phyloP scores from a whole-genome alignment of 805 yeast genomes.

The Saturnispora silvae region DNA sequence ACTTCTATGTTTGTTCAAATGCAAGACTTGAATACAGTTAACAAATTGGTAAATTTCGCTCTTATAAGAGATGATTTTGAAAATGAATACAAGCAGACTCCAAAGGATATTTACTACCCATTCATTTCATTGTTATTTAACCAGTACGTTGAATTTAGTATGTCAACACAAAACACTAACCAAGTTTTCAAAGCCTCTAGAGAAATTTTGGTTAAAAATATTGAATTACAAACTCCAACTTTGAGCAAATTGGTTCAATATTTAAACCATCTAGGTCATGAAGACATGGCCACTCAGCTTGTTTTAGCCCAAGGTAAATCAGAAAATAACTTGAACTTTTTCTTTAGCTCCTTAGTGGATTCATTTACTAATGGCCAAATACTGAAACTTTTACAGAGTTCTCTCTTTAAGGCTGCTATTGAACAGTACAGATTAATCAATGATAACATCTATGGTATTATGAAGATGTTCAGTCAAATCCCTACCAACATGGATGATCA shows the following conservation, averaged over 20 bases:
- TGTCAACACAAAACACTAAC: conserved; percentile 18
- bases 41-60: conserved; percentile 24
- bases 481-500: conserved; percentile 4
- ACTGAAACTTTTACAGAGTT: conserved; percentile 14
- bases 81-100: conserved; percentile 8
- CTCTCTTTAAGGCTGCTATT: conserved; percentile 21
- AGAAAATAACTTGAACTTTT: conserved; percentile 19
- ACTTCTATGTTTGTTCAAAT: conserved; percentile 18
- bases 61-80: conserved; percentile 27
- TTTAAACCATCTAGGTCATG: conserved; percentile 14
- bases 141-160: conserved; percentile 14
- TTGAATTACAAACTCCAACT: conserved; percentile 17
- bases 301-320: conserved; percentile 24
- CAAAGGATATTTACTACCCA: conserved; percentile 12
- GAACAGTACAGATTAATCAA: conserved; percentile 26
- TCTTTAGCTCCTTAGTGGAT: conserved; percentile 24
- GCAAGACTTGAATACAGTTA: conserved; percentile 17
- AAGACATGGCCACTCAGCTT: conserved; percentile 18
- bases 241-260: conserved; percentile 20
- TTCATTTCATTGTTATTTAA: conserved; percentile 16
- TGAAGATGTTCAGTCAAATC: conserved; percentile 19
- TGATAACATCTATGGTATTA: conserved; percentile 28
- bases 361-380: conserved; percentile 16
- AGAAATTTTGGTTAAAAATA: conserved; percentile 22
- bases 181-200: conserved; percentile 21